Evolutionary conservation across 257 asterid species (phyloP), one percentile per base, ranked within the genome.

Genomic region (Datura wrightii): DNA sequence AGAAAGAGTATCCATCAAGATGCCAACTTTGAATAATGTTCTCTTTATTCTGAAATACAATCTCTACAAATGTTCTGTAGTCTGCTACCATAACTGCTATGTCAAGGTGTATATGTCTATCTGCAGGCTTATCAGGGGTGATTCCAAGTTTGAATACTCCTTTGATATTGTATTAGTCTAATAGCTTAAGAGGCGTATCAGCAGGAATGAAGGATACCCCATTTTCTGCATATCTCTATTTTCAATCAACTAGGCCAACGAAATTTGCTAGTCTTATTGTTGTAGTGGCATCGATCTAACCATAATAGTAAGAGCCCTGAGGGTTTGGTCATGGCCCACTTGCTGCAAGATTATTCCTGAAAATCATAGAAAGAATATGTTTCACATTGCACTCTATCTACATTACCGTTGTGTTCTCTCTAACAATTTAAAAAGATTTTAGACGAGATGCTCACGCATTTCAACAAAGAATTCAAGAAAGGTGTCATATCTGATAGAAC

Each of bases 311-410:
- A 0, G 98, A 92, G 84, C 98, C 98, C 55, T 94, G 97, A 0
- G 97, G 97, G 52, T 94, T 94, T 2, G 98, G 96, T 82, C 98
- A 86, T 3, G 98, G 94, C 6, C 95, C 97, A 67, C 96, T 91
- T 0, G 97, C 98, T 0, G 94, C 89, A 24, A 94, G 90, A 60
- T 94, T 93, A 0, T 91, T 88, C 91, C 96, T 91, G 89, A 4
- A 58, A 83, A 50, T 24, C 31, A 24, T 24, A 24, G 31, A 24
- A 24, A 24, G 31, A 24, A 24, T 24, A 24, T 24, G 31, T 53
- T 53, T 10, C 34, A 34, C n/a, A 63, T 10, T 74, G 37, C 8
- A 31, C 13, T 14, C 3, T 1, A 24, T 24, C 31, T 24, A 24
- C 31, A 24, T 24, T 24, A 24, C 31, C 31, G 31, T 24, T 24